A percentile compares a stretch with the other conserved stretches of the same genome.
phyloP scores from a whole-genome alignment of 2,329 filamentous ascomycete genomes.

The Beauveria varroae region DNA sequence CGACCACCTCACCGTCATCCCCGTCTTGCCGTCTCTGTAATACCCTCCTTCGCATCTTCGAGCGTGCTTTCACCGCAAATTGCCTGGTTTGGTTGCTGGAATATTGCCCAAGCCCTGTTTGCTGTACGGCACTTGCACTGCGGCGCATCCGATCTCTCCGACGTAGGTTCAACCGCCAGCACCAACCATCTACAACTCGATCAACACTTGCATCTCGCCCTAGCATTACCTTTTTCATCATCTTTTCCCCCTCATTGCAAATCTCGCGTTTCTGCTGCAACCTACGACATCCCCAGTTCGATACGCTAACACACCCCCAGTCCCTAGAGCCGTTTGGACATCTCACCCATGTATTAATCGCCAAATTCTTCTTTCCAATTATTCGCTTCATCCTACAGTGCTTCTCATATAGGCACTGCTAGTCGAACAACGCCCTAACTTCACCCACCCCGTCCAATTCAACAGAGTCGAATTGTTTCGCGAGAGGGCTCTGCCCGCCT shows the following conservation, averaged over 20 bases:
- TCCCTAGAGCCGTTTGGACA: slow-evolving; percentile 11
- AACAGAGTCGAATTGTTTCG: not conserved
- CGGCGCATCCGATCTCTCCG: slow-evolving; percentile 1
- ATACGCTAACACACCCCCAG: not conserved
- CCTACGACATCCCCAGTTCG: too few species aligned
- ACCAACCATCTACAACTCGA: not conserved
- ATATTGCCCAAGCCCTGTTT: slow-evolving; percentile 11
- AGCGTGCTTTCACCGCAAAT: not conserved
- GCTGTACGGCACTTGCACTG: not conserved
- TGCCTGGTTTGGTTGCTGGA: slow-evolving; percentile 10
- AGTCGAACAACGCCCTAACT: not conserved
- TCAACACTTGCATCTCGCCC: too few species aligned
- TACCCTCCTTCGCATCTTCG: not conserved
- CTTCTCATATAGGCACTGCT: slow-evolving; percentile 7
- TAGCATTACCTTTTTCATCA: too few species aligned
- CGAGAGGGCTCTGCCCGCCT: slow-evolving; percentile 6
- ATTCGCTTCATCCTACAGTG: slow-evolving; percentile 6
- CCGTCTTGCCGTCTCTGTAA: not conserved
- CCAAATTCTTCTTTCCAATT: not conserved
- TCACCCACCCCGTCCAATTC: not conserved
- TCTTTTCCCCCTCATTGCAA: not conserved
- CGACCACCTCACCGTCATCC: not conserved
- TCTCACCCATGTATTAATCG: slow-evolving; percentile 7
- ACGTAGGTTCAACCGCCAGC: slow-evolving; percentile 6
- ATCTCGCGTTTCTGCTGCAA: too few species aligned